These are phyloP conservation scores for Pseudotulostoma volvatum DNA, from an alignment of 495 filamentous ascomycete species.

Conservation along the genomic window DNA sequence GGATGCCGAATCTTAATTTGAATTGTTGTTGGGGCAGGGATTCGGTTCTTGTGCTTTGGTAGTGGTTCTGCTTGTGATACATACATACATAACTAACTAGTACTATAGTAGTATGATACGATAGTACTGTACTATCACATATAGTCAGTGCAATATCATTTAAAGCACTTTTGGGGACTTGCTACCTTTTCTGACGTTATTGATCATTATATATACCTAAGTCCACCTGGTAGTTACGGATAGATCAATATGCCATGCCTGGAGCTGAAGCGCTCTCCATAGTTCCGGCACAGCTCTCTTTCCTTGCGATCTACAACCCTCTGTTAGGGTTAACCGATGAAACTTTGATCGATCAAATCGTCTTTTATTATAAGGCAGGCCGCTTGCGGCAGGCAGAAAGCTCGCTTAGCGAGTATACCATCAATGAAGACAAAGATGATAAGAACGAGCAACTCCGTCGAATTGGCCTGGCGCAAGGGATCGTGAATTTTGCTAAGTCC, in stretches of 20 bases:
- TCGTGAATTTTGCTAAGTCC: conserved; percentile 79
- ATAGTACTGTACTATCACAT: too few relatives aligned
- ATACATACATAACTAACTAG: too few relatives aligned
- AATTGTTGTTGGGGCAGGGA: too few relatives aligned
- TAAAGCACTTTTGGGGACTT: too few relatives aligned
- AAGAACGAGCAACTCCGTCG: conserved; percentile 74
- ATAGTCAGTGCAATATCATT: too few relatives aligned
- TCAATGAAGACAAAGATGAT: conserved; percentile 41
- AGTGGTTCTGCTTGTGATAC: too few relatives aligned
- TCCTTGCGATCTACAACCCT: conserved; percentile 88
- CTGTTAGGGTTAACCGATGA: conserved; percentile 72
- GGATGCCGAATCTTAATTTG: too few relatives aligned
- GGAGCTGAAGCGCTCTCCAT: conserved; percentile 22
- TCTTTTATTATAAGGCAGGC: conserved; percentile 55
- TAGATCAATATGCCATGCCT: conserved; percentile 22
- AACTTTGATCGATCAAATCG: conserved; percentile 74
- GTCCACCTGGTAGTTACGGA: not conserved
- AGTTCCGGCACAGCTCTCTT: conserved; percentile 72
- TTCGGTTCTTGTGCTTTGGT: too few relatives aligned
- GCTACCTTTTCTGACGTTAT: too few relatives aligned
- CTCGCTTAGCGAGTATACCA: conserved; percentile 23
- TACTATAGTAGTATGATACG: too few relatives aligned
- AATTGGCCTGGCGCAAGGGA: conserved; percentile 94
- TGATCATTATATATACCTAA: too few relatives aligned
- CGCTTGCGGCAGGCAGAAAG: conserved; percentile 19